These are phyloP conservation scores for Fraxinus quadrangulata DNA, from an alignment of 257 asterid species.

Conservation along the genomic window DNA sequence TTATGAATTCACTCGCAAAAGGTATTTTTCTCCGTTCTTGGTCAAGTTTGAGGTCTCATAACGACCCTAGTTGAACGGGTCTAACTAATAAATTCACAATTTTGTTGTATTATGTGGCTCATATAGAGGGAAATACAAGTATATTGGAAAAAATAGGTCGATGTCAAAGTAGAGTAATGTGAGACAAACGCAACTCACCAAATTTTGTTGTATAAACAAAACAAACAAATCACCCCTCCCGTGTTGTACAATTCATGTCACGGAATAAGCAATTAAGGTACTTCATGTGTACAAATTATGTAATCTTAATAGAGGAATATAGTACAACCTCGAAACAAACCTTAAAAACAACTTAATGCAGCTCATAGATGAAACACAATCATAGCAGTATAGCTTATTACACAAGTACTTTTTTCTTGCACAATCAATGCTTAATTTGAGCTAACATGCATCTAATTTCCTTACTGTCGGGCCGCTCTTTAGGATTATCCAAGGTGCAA, in stretches of 20 bases:
- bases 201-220: background rate
- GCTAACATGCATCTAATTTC: constrained; percentile 71
- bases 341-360: background rate
- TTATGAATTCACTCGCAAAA: too few species aligned
- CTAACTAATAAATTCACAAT: too few species aligned
- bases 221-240: too few species aligned
- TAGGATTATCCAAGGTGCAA: constrained; percentile 76
- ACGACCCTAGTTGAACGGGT: too few species aligned
- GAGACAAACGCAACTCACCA: too few species aligned
- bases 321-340: background rate
- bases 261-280: background rate
- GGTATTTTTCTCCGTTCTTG: too few species aligned
- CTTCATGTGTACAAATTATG: background rate
- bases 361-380: background rate
- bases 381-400: background rate
- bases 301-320: background rate
- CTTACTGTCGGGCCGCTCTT: constrained; percentile 83
- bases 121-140: too few species aligned
- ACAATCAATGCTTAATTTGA: constrained; percentile 57
- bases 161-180: too few species aligned
- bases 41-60: too few species aligned
- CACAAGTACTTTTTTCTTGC: background rate
- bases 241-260: background rate
- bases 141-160: too few species aligned
- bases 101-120: too few species aligned